phyloP scores from a whole-genome alignment of 805 yeast species.

The Saccharomycopsis vini region DNA sequence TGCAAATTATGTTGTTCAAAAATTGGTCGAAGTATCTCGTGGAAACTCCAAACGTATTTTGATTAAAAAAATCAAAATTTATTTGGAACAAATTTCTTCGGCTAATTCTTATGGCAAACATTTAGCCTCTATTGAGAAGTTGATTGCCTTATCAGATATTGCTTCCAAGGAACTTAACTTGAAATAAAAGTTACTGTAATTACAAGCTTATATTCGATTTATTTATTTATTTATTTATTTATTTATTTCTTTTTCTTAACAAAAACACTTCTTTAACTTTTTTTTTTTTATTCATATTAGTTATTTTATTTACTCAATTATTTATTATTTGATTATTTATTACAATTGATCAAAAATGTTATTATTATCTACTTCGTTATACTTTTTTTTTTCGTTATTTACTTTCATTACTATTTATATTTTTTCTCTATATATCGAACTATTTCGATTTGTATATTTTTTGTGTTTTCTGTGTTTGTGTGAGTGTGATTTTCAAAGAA shows the following conservation, averaged over 20 bases:
- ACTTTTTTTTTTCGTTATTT: too few species aligned
- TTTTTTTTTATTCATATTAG: not conserved
- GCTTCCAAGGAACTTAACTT: conserved; percentile 18
- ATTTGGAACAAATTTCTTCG: conserved; percentile 63
- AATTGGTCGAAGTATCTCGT: conserved; percentile 74
- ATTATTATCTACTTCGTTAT: too few species aligned
- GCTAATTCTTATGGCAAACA: conserved; percentile 65
- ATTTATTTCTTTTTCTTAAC: not conserved
- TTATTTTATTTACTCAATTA: not conserved
- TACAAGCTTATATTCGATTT: not conserved
- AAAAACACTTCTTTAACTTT: not conserved
- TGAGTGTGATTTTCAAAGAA: too few species aligned
- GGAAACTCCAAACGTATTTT: conserved; percentile 61
- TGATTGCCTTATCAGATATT: conserved; percentile 47
- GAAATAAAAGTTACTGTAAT: not conserved
- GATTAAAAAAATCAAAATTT: conserved; percentile 69
- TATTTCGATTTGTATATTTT: too few species aligned
- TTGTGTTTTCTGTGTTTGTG: too few species aligned
- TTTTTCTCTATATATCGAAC: too few species aligned
- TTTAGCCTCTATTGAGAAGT: conserved; percentile 71
- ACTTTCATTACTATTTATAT: too few species aligned
- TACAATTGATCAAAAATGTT: too few species aligned
- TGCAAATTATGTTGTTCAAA: conserved; percentile 96
- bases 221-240: not conserved
- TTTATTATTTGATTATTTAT: too few species aligned